Evolutionary conservation across 1,284 basidiomycete species (phyloP), one percentile per base, ranked within the genome.

Genomic region (Cystobasidiaceae sp.): DNA sequence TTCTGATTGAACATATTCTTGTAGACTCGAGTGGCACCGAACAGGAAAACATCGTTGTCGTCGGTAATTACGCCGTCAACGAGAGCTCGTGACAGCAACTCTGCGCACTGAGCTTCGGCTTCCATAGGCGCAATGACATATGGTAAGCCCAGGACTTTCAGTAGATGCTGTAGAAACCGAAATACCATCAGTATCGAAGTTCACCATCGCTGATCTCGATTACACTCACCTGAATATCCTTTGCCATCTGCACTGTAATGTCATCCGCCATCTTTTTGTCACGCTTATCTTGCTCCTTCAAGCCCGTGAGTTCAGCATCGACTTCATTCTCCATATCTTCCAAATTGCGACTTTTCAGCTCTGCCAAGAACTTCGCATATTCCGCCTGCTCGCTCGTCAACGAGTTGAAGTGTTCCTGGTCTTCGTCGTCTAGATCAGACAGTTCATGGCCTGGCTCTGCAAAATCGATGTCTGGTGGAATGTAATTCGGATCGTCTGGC

Each of bases 1-100:
- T 90, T 89, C 78, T 97, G 92, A 77, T 97, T 97, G 81, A 99
- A 99, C 88, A 99, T 96, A 77, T 99, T 97, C 78, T 96, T 96
- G 82, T 89, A 97, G 45, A 98, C 90, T 28, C 91, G 86, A 66
- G 83, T 80, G 17, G 90, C 94, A 32, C 96, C 94, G 71, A 99
- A 99, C 48, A 98, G 85, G 77, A 99, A 99, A 34, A 98, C 93
- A 74, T 99, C 96, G 17, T 92, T 96, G 78, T 99, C 96, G 77
- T 99, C 96, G 0, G 96, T 99, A 76, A 99, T 98, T 70, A 98
- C 89, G 0, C 96, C 96, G 72, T 98, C 93, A 37, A 97, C 94
- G 27, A 98, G 82, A 2, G 86, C 84, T 6, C 94, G 82, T 13
- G 84, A 80, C 3, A 92, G 86, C 9, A 99, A 86, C 71, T 92